Evolutionary conservation across 1,139 yeast species (phyloP), one percentile per base, ranked within the genome.

Genomic region (Saccharomycopsis hybrid): DNA sequence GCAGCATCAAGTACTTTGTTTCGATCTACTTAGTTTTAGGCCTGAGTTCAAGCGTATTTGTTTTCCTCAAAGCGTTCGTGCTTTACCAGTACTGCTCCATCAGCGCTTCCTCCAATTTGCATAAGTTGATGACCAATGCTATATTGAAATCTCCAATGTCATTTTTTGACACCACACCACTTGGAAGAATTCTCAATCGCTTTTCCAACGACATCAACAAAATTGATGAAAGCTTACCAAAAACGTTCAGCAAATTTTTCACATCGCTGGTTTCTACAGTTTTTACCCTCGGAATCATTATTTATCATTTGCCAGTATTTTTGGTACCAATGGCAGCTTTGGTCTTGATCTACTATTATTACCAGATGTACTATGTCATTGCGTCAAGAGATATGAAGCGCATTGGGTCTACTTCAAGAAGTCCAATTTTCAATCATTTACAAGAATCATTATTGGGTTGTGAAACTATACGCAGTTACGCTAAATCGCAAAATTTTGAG

Each of bases 121-220:
- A 84, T 62, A 75, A 77, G 56, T 66, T 62, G 31, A 81, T 84
- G 89, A 84, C 85, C 0, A 58, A 58, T 5, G 67, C 83, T 41
- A 85, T 84, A 11, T 63, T 83, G 54, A 68, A 80, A 55, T 80
- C 89, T 0, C 90, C 90, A 53, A 81, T 84, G 86, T 71, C 81
- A 2, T 84, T 82, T 62, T 84, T 84, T 60, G 90, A 84, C 64
- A 82, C 88, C 1, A 83, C 90, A 0, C 92, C 92, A 36, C 70
- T 80, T 54, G 92, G 92, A 9, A 73, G 90, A 65, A 72, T 84
- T 41, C 71, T 82, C 59, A 84, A 84, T 50, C 62, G 80, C 46
- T 86, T 86, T 60, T 80, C 90, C 18, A 76, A 82, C 55, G 95
- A 86, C 63, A 73, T 86, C 61, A 76, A 76, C 54, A 76, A 77